phyloP scores from a whole-genome alignment of 176 grass and related monocot genomes.

The Typha latifolia region DNA sequence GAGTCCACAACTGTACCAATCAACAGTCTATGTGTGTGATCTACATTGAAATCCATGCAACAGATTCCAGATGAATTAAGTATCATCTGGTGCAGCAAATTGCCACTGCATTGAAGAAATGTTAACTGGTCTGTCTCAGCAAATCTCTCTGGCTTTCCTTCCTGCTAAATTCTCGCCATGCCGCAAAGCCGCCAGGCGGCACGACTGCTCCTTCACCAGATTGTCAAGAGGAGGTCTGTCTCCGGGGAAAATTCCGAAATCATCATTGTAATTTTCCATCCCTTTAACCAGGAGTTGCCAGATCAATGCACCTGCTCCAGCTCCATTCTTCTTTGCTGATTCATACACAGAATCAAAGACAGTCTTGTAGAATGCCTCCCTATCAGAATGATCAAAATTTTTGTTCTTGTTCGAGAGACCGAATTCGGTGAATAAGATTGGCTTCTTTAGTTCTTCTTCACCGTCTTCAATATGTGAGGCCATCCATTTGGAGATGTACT shows the following conservation, averaged over 20 bases:
- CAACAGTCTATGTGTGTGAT: no score
- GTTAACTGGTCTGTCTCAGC: not conserved
- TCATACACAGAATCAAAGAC: conserved; percentile 54
- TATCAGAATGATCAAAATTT: conserved; percentile 53
- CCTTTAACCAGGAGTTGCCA: conserved; percentile 76
- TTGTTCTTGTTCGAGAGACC: conserved; percentile 44
- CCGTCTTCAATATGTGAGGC: conserved; percentile 76
- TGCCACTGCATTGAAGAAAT: no score
- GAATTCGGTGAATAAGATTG: conserved; percentile 78
- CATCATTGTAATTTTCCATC: conserved; percentile 68
- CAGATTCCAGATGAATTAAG: no score
- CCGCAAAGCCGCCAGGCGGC: conserved; percentile 46
- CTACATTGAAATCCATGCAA: no score
- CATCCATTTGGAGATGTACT: conserved; percentile 60
- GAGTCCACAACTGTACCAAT: no score
- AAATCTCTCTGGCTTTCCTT: conserved; percentile 26
- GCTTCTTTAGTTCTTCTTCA: conserved; percentile 57
- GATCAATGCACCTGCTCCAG: conserved; percentile 53
- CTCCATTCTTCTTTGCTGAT: conserved; percentile 46
- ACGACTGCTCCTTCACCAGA: conserved; percentile 76
- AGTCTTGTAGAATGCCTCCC: conserved; percentile 54
- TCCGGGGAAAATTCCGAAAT: conserved; percentile 62
- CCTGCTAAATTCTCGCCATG: conserved; percentile 16
- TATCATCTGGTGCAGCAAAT: no score
- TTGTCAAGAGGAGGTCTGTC: conserved; percentile 43